Conservation (phyloP, 2,329 filamentous ascomycete genomes). For the Sordariomycetes sp. region DNA sequence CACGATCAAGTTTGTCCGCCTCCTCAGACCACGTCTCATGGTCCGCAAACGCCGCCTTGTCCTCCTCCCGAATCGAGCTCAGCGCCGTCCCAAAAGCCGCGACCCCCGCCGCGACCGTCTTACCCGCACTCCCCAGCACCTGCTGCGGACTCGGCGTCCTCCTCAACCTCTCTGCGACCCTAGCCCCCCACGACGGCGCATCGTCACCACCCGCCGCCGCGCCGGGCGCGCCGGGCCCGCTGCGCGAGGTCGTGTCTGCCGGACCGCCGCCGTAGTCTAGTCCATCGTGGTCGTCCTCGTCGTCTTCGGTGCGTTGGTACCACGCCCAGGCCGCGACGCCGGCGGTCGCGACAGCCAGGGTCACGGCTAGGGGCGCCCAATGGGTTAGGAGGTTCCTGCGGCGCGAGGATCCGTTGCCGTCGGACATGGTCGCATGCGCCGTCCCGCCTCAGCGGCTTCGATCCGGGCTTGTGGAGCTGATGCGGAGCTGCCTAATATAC, state of each 20-base stretch:
- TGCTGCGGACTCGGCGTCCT: slow-evolving; percentile 81
- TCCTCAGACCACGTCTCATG: slow-evolving; percentile 90
- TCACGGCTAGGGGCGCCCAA: slow-evolving; percentile 81
- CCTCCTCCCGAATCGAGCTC: slow-evolving; percentile 73
- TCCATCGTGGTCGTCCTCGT: slow-evolving; percentile 41
- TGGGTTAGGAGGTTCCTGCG: slow-evolving; percentile 58
- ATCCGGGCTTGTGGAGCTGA: not conserved
- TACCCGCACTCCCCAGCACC: slow-evolving; percentile 71
- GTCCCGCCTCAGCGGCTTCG: not conserved
- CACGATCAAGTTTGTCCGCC: slow-evolving; percentile 48
- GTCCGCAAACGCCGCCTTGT: slow-evolving; percentile 67
- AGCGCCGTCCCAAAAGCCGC: slow-evolving; percentile 73
- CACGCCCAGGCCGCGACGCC: slow-evolving; percentile 86
- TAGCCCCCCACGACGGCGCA: slow-evolving; percentile 45
- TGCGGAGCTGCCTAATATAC: not conserved
- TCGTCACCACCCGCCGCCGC: not conserved
- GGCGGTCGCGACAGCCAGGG: slow-evolving; percentile 74
- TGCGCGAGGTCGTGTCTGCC: slow-evolving; percentile 20
- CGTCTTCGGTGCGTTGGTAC: slow-evolving; percentile 75
- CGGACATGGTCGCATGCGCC: slow-evolving; percentile 33
- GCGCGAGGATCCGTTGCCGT: slow-evolving; percentile 42
- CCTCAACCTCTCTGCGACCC: slow-evolving; percentile 69
- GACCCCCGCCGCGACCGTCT: slow-evolving; percentile 67
- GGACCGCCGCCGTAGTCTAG: slow-evolving; percentile 24
- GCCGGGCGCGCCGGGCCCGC: not conserved